Conservation (phyloP, 768 basidiomycete species). For the Mrakia gelida region DNA sequence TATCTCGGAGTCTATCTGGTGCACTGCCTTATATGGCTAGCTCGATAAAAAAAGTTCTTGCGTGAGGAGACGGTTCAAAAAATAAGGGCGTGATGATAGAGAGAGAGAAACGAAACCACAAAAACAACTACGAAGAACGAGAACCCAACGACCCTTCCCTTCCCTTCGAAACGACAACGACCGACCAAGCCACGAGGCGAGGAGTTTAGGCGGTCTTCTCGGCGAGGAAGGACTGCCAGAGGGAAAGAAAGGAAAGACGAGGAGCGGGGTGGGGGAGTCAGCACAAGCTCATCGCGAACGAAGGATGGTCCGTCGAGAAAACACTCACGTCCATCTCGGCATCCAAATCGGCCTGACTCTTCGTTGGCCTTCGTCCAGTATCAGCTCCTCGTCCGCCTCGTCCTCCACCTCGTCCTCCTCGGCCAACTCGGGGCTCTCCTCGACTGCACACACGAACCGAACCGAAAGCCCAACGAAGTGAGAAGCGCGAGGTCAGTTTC, state of each 20-base stretch:
- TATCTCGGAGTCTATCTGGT: too few relatives aligned
- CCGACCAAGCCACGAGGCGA: too few relatives aligned
- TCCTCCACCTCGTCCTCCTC: conserved; percentile 48
- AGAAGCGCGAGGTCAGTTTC: too few relatives aligned
- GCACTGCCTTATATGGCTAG: too few relatives aligned
- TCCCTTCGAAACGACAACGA: too few relatives aligned
- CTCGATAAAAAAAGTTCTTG: too few relatives aligned
- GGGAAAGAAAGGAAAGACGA: not conserved
- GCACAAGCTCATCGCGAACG: not conserved
- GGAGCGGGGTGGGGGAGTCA: too few relatives aligned
- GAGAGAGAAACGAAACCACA: not conserved
- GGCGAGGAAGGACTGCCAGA: not conserved
- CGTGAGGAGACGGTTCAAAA: not conserved
- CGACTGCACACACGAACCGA: conserved; percentile 39
- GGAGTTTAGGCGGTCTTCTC: conserved; percentile 7
- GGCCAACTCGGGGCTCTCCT: conserved; percentile 51
- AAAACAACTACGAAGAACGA: not conserved
- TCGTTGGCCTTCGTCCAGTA: conserved; percentile 59
- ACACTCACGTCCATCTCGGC: conserved; percentile 90
- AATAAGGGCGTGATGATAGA: not conserved
- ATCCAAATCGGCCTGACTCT: conserved; percentile 85
- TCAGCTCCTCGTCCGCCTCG: conserved; percentile 36
- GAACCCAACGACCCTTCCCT: not conserved
- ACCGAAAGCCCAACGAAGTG: too few relatives aligned
- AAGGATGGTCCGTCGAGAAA: not conserved